phyloP scores from a whole-genome alignment of 2,329 filamentous ascomycete species.

The Thielaviopsis cerberus region DNA sequence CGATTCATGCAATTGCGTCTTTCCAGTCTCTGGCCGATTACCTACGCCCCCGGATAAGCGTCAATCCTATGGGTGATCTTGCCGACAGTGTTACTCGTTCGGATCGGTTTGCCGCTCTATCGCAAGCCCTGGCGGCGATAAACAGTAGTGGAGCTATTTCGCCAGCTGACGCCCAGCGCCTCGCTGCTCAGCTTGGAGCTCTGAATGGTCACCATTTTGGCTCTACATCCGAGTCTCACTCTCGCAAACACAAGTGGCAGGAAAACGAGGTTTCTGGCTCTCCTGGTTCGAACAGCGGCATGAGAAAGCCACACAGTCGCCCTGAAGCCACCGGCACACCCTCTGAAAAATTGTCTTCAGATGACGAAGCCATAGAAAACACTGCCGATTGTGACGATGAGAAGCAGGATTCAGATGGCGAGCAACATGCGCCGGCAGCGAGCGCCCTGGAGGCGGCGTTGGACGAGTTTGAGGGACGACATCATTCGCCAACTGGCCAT shows the following conservation, averaged over 20 bases:
- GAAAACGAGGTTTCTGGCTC: background rate
- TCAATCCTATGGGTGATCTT: slow-evolving; percentile 27
- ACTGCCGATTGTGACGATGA: background rate
- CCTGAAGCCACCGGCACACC: slow-evolving; percentile 13
- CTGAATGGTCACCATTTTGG: background rate
- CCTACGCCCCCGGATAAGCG: slow-evolving; percentile 64
- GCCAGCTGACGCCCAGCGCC: slow-evolving; percentile 16
- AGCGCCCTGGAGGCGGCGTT: background rate
- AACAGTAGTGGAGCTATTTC: slow-evolving; percentile 41
- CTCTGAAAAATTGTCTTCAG: background rate
- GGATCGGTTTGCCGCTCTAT: slow-evolving; percentile 45
- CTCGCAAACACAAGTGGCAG: background rate
- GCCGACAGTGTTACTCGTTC: slow-evolving; percentile 22
- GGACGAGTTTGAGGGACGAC: background rate
- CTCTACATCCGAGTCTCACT: background rate
- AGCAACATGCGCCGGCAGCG: background rate
- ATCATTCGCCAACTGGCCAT: background rate
- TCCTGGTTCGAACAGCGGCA: background rate
- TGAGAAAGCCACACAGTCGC: slow-evolving; percentile 44
- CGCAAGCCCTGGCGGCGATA: slow-evolving; percentile 55
- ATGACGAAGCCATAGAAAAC: background rate
- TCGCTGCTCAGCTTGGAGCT: slow-evolving; percentile 16
- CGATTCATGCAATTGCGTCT: slow-evolving; percentile 92
- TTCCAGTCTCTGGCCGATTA: slow-evolving; percentile 97
- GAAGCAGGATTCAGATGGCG: background rate